These are phyloP conservation scores for Anthoceros angustus DNA, from an alignment of 225 moss, liverwort and hornwort species.

Conservation along the genomic window DNA sequence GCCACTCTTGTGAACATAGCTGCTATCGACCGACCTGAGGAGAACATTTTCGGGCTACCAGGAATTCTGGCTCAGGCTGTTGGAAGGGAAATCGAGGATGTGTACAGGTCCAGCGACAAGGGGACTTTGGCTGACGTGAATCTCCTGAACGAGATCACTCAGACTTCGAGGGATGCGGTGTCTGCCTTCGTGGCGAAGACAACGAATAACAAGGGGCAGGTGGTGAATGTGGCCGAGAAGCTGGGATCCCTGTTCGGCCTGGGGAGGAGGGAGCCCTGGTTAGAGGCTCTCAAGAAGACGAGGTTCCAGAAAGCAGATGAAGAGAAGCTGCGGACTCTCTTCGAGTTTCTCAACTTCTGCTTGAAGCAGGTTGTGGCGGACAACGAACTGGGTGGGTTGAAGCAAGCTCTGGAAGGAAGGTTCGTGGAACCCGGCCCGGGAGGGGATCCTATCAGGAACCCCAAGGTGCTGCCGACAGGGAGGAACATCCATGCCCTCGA, in stretches of 20 bases:
- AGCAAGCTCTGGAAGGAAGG: slow-evolving; percentile 86
- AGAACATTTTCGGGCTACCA: slow-evolving; percentile 72
- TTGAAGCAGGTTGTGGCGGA: slow-evolving; percentile 95
- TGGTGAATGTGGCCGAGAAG: slow-evolving; percentile 52
- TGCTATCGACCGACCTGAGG: slow-evolving; percentile 90
- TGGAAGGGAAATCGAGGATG: slow-evolving; percentile 74
- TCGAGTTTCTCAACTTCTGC: slow-evolving; percentile 87
- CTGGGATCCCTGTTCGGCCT: slow-evolving; percentile 64
- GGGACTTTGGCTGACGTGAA: slow-evolving; percentile 63
- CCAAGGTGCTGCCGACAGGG: slow-evolving; percentile 84
- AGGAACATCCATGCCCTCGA: slow-evolving; percentile 95
- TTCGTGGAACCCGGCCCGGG: slow-evolving; percentile 97
- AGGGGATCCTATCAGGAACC: slow-evolving; percentile 91
- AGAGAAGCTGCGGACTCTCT: slow-evolving; percentile 50
- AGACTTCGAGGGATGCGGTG: slow-evolving; percentile 49
- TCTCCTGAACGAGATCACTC: slow-evolving; percentile 77
- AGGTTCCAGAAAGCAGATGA: slow-evolving; percentile 46
- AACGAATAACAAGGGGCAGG: slow-evolving; percentile 70
- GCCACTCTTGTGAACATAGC: slow-evolving; percentile 95
- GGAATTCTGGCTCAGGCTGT: slow-evolving; percentile 73
- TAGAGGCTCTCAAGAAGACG: slow-evolving; percentile 50
- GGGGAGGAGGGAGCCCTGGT: slow-evolving; percentile 85
- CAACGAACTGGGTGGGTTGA: slow-evolving; percentile 77
- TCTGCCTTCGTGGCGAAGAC: slow-evolving; percentile 58
- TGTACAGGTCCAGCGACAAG: slow-evolving; percentile 72